Percentiles rank a stretch among this genome's conserved stretches.
Conservation (phyloP, 805 yeast genomes). For the Candida ascalaphidarum region DNA sequence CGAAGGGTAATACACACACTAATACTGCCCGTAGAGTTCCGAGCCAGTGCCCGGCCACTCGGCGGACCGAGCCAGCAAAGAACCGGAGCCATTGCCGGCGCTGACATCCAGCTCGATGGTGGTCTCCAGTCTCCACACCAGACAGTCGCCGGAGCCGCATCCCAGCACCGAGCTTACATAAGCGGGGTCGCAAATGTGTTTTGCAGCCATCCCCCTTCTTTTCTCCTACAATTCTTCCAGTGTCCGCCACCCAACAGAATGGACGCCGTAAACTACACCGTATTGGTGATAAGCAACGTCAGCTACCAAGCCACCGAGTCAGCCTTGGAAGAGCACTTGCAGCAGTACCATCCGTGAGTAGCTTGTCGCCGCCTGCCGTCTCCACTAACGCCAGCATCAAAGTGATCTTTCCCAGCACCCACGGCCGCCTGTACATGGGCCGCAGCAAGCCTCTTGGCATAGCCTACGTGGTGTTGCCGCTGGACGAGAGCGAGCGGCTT, state of each 20-base stretch:
- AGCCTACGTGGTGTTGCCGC: slow-evolving; percentile 29
- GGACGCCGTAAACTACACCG: slow-evolving; percentile 15
- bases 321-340: slow-evolving; percentile 39
- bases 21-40: background rate
- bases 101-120: background rate
- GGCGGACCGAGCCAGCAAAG: too few species aligned
- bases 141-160: background rate
- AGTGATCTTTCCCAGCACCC: too few species aligned
- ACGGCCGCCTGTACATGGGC: too few species aligned
- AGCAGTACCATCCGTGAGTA: slow-evolving; percentile 39
- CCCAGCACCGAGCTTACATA: slow-evolving; percentile 1
- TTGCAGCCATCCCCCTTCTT: slow-evolving; percentile 2
- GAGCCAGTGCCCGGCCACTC: too few species aligned
- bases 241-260: background rate
- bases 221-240: background rate
- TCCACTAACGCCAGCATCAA: too few species aligned
- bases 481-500: too few species aligned
- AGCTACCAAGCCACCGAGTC: slow-evolving; percentile 44
- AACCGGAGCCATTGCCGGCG: too few species aligned
- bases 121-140: background rate
- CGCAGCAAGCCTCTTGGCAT: slow-evolving; percentile 52
- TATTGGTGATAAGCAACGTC: slow-evolving; percentile 48
- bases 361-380: too few species aligned
- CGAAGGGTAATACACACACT: too few species aligned
- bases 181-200: background rate